Conservation (phyloP, 164 flowering plant species). For the Piper longum region DNA sequence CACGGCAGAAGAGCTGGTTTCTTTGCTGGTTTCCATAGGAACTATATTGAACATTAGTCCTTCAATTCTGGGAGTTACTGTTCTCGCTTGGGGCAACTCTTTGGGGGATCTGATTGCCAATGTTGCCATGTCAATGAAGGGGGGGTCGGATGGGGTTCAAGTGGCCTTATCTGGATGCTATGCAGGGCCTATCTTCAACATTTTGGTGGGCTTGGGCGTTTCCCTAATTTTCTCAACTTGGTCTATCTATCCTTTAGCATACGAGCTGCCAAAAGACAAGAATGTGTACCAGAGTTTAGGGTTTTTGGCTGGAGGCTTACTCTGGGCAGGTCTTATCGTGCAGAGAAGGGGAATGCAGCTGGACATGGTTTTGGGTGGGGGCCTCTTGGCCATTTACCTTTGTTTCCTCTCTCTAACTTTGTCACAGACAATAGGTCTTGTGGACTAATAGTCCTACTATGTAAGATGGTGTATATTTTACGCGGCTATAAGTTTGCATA, state of each 20-base stretch:
- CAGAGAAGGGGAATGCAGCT: conserved; percentile 27
- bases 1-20: conserved; percentile 37
- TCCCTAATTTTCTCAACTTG: conserved; percentile 29
- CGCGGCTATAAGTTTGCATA: too few species aligned
- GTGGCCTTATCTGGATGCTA: conserved; percentile 38
- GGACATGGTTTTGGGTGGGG: conserved; percentile 26
- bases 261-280: conserved; percentile 20
- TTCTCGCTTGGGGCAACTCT: conserved; percentile 54
- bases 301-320: conserved; percentile 22
- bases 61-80: conserved; percentile 33
- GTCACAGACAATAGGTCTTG: conserved; percentile 1
- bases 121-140: conserved; percentile 31
- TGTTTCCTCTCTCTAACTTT: conserved; percentile 17
- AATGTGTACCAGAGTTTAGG: conserved; percentile 22
- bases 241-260: conserved; percentile 17
- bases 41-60: conserved; percentile 25
- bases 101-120: conserved; percentile 38
- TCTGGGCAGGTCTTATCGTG: conserved; percentile 33
- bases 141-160: conserved; percentile 29
- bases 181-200: conserved; percentile 46
- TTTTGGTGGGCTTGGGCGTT: conserved; percentile 34
- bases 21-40: conserved; percentile 34
- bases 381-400: conserved; percentile 30
- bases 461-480: background rate
- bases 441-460: conserved; percentile 1